phyloP scores from a whole-genome alignment of 495 filamentous ascomycete genomes.

The Lasiosphaeria miniovina region DNA sequence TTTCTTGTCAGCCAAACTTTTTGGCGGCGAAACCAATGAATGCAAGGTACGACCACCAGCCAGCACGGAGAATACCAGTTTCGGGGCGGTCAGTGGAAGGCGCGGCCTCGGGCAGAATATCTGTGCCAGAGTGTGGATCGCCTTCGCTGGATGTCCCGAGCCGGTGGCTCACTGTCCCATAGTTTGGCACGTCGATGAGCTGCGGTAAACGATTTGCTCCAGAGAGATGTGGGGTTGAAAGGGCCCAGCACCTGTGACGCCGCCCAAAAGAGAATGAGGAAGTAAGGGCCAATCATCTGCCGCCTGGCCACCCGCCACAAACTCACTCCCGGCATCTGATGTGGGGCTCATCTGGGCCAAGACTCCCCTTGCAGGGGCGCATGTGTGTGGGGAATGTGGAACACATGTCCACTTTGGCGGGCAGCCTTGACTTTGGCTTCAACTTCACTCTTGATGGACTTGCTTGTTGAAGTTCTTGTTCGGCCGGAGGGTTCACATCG shows the following conservation, averaged over 20 bases:
- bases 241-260: background rate
- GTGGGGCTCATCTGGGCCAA: background rate
- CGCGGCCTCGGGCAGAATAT: no score
- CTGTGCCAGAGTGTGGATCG: background rate
- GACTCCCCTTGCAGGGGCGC: background rate
- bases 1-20: no score
- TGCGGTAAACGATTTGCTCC: background rate
- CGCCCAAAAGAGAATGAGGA: constrained; percentile 8
- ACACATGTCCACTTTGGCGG: no score
- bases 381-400: background rate
- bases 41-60: no score
- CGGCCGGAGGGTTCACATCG: no score
- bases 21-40: no score
- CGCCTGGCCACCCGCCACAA: background rate
- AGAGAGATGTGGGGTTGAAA: background rate
- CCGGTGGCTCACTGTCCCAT: background rate
- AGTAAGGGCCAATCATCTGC: constrained; percentile 14
- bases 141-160: background rate
- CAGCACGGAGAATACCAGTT: no score
- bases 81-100: no score
- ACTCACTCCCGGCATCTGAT: background rate
- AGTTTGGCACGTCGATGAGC: background rate
- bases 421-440: no score
- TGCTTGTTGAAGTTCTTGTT: no score
- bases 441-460: no score